Conservation (phyloP, 176 grass and related monocot species). For the Aegilops umbellulata region DNA sequence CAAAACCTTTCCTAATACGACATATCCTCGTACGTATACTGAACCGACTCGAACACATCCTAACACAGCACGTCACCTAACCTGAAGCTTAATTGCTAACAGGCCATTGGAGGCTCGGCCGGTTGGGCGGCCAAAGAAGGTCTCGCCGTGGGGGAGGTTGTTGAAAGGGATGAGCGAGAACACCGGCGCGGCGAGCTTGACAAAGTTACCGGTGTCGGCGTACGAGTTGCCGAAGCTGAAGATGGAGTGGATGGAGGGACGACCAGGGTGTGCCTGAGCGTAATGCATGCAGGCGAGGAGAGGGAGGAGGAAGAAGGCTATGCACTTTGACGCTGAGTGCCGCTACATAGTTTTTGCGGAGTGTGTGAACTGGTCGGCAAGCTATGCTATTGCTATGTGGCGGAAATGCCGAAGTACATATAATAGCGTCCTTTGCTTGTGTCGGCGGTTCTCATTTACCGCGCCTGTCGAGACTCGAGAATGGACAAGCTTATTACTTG, state of each 20-base stretch:
- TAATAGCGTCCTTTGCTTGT: neutral
- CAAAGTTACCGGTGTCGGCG: constrained; percentile 63
- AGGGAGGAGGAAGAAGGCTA: neutral
- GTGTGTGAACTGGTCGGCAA: neutral
- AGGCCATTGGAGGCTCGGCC: constrained; percentile 20
- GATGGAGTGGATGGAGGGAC: constrained; percentile 27
- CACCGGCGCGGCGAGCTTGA: constrained; percentile 29
- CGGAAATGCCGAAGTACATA: neutral
- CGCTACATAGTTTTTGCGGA: neutral
- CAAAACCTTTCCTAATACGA: neutral
- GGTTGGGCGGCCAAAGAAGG: constrained; percentile 32
- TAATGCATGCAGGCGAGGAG: neutral
- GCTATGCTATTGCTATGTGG: neutral
- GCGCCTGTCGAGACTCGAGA: no score
- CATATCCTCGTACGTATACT: neutral
- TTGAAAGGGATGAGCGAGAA: neutral
- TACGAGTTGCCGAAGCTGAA: constrained; percentile 67
- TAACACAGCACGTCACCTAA: neutral
- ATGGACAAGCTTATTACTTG: neutral
- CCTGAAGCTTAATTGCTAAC: neutral
- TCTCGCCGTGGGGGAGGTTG: constrained; percentile 37
- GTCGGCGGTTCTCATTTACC: no score
- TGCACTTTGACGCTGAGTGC: neutral
- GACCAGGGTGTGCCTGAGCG: neutral
- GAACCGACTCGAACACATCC: neutral